These are phyloP conservation scores for Aspergillus novofumigatus DNA, from an alignment of 2,329 filamentous ascomycete genomes.

Conservation along the genomic window DNA sequence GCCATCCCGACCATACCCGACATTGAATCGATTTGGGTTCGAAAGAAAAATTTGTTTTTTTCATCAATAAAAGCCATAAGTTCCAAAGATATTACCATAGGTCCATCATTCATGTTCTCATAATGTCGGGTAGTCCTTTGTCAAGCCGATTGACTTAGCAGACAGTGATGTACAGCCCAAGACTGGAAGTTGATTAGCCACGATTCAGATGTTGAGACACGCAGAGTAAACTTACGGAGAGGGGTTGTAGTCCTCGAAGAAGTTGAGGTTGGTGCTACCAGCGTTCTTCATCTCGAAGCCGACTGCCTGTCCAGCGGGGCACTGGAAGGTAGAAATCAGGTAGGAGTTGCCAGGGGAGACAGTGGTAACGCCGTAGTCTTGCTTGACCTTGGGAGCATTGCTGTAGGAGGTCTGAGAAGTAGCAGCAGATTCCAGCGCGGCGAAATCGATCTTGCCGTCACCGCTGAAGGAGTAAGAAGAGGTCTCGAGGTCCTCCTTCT, in stretches of 20 bases:
- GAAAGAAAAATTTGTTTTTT: neutral
- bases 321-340: conserved; percentile 51
- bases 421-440: conserved; percentile 46
- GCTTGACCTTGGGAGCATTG: conserved; percentile 46
- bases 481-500: conserved; percentile 54
- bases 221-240: conserved; percentile 36
- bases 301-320: conserved; percentile 51
- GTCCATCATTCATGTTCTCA: conserved; percentile 15
- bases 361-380: conserved; percentile 42
- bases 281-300: conserved; percentile 50
- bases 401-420: conserved; percentile 50
- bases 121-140: conserved; percentile 4
- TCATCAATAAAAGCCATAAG: neutral
- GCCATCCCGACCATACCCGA: neutral
- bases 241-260: conserved; percentile 62
- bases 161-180: conserved; percentile 42
- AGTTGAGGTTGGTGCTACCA: conserved; percentile 52
- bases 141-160: conserved; percentile 25
- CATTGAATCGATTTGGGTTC: neutral
- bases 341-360: conserved; percentile 54
- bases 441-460: conserved; percentile 52
- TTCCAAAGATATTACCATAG: neutral
- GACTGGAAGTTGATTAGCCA: conserved; percentile 20
- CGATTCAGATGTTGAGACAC: neutral
- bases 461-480: conserved; percentile 55